Evolutionary conservation across 768 basidiomycete genomes (phyloP), one percentile per base, ranked within the genome.

Genomic region (Trametes sanguinea): DNA sequence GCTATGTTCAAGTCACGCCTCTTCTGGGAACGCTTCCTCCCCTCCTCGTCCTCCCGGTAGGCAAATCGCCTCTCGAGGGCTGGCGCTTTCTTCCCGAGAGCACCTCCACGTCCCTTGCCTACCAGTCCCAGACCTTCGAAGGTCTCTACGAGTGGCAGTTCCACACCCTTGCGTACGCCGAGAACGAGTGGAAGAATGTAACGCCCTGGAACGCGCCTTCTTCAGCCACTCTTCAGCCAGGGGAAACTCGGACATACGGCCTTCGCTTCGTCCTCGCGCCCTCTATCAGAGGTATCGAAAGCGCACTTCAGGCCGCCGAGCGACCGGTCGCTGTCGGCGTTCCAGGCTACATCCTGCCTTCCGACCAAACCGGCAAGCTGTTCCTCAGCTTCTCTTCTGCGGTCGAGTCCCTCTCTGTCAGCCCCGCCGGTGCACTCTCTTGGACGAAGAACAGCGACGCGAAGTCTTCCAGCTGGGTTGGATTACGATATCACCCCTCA

Each of bases 51-150:
- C 66, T 77, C 6, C 82, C 83, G 0, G 78, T 76, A 22, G 77
- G 74, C 22, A 67, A 67, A 35, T 74, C 74, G 0, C 83, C 84
- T n/a, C 71, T 85, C 17, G 84, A 85, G 70, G 84, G 83, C 29
- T 85, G 83, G 83, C 75, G 83, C 35, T 84, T 84, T 69, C 78
- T 85, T 54, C 76, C 79, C 2, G 83, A 84, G 56, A 76, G 77
- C 22, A 83, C 82, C 0, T 72, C 76, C 3, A 74, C 71, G 1
- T 63, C 77, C 1, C 80, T 81, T 1, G 80, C 72, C 60, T 85
- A 85, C 65, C 83, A 84, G 64, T 83, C 82, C 1, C 84, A 85
- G 67, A 85, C 84, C 0, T 85, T 85, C 65, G 84, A 85, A 65
- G 84, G 78, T 0, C 67, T 84, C 13, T 83, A 83, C 71, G 84